phyloP scores from a whole-genome alignment of 78 protist genomes.

The Dictyostelium intermedium region DNA sequence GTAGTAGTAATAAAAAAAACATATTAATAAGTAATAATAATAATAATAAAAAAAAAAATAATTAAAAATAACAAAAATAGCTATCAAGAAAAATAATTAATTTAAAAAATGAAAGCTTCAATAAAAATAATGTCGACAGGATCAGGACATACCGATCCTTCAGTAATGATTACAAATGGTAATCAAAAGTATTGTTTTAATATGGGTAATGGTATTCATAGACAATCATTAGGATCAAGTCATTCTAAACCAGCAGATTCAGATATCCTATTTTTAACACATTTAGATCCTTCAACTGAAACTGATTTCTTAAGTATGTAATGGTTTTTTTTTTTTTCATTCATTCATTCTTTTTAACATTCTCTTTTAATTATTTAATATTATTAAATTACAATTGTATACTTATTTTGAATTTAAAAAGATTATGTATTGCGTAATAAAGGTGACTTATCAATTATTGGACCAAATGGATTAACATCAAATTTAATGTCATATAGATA shows the following conservation, averaged over 20 bases:
- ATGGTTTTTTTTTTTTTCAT: neutral
- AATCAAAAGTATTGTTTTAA: constrained; percentile 34
- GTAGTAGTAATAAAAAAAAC: neutral
- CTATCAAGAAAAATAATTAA: too few species aligned
- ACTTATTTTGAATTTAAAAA: too few species aligned
- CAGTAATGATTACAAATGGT: constrained; percentile 7
- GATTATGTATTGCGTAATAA: constrained; percentile 42
- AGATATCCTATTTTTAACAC: constrained; percentile 24
- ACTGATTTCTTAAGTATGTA: constrained; percentile 43
- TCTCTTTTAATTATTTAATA: too few species aligned
- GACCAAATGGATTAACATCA: constrained; percentile 35
- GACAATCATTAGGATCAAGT: neutral
- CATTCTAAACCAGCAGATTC: constrained; percentile 1
- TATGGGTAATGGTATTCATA: constrained; percentile 49
- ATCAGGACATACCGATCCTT: constrained; percentile 39
- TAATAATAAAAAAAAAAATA: neutral
- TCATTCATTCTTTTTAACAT: too few species aligned
- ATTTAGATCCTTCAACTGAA: constrained; percentile 27
- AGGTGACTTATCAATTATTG: constrained; percentile 28
- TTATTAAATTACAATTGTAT: too few species aligned
- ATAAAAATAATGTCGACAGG: constrained; percentile 34
- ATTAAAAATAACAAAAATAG: neutral
- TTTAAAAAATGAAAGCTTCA: constrained; percentile 51
- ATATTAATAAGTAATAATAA: neutral
- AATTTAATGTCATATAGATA: constrained; percentile 20